A percentile compares a stretch with the other conserved stretches of the same genome.
These are phyloP conservation scores for Xylaria flabelliformis DNA, from an alignment of 495 filamentous ascomycete genomes.

Conservation along the genomic window DNA sequence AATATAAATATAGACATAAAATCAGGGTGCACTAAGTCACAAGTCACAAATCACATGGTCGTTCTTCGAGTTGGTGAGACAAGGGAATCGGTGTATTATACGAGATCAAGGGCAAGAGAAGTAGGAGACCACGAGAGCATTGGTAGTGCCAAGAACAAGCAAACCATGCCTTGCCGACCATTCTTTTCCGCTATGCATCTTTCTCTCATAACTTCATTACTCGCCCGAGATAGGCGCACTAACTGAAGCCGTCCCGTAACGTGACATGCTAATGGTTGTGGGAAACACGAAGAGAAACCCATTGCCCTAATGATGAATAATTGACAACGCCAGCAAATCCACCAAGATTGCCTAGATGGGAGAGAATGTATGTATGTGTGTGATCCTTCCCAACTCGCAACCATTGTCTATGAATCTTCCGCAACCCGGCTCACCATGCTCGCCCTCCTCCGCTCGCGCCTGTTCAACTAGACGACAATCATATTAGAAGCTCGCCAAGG, in stretches of 20 bases:
- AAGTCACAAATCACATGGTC: background rate
- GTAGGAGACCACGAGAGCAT: constrained; percentile 9
- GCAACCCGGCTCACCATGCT: background rate
- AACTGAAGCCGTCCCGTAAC: constrained; percentile 16
- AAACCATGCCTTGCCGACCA: constrained; percentile 13
- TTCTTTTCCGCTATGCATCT: constrained; percentile 16
- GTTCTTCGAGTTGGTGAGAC: background rate
- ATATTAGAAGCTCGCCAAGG: constrained; percentile 26
- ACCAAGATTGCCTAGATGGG: constrained; percentile 38
- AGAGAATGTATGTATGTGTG: constrained; percentile 28
- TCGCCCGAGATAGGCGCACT: constrained; percentile 17
- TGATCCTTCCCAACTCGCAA: constrained; percentile 11
- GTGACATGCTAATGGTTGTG: constrained; percentile 17
- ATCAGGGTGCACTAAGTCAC: background rate
- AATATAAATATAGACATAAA: background rate
- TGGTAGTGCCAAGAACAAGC: constrained; percentile 7
- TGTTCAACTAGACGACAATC: background rate
- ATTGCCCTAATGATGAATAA: constrained; percentile 38
- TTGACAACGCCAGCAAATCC: constrained; percentile 39
- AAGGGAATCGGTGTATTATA: constrained; percentile 27
- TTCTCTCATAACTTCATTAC: constrained; percentile 30
- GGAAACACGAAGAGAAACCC: constrained; percentile 21
- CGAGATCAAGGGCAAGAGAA: constrained; percentile 22
- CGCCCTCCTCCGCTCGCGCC: background rate
- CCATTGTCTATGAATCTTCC: constrained; percentile 24